phyloP scores from a whole-genome alignment of 176 grass and related monocot genomes.

The Oryza nivara region DNA sequence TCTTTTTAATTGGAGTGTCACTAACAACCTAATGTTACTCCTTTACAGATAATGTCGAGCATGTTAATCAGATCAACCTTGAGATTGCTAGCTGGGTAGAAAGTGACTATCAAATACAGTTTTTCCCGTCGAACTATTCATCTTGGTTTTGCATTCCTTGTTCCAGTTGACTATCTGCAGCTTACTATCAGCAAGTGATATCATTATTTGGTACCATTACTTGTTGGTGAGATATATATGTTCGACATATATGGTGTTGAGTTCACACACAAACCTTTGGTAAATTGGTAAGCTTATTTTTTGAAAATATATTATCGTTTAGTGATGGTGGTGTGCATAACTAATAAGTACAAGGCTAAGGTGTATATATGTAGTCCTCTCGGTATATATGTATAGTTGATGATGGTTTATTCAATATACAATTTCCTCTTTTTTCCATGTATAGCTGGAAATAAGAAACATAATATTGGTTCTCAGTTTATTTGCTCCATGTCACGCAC shows the following conservation, averaged over 20 bases:
- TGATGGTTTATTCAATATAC: neutral
- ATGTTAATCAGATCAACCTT: slow-evolving; percentile 29
- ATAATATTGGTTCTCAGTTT: neutral
- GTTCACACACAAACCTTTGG: neutral
- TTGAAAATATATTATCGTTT: slow-evolving; percentile 15
- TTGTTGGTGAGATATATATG: slow-evolving; percentile 2
- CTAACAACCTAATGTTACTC: slow-evolving; percentile 25
- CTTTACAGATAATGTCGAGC: slow-evolving; percentile 73
- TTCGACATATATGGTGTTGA: slow-evolving; percentile 18
- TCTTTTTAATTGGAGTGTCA: slow-evolving; percentile 29
- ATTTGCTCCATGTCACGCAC: neutral
- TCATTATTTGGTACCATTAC: slow-evolving; percentile 5
- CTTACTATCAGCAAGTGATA: slow-evolving; percentile 23
- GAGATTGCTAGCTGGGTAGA: neutral
- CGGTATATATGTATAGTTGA: neutral
- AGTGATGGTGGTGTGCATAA: too few species aligned
- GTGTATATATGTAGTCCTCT: neutral
- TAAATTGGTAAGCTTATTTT: neutral
- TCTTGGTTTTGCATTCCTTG: slow-evolving; percentile 10
- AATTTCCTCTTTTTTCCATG: neutral
- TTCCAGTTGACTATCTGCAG: slow-evolving; percentile 17
- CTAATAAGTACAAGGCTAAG: too few species aligned
- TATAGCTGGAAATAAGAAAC: slow-evolving; percentile 3
- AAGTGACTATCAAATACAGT: neutral
- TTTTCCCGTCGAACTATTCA: slow-evolving; percentile 28